Conservation (phyloP, 73 alveolate species). For the Paraurostyla sp. region DNA sequence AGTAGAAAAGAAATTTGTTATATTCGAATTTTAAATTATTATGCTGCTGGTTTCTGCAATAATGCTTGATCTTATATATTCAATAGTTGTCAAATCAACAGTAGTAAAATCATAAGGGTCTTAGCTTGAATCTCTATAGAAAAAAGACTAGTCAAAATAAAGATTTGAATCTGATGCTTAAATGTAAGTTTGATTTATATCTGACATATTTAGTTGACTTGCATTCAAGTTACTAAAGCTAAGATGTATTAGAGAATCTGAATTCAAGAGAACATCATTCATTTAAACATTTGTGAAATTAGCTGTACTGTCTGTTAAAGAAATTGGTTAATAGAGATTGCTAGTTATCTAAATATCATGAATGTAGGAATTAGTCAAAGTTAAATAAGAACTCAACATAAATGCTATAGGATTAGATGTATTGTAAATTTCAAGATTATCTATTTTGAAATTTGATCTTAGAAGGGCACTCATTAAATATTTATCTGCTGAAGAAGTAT, state of each 20-base stretch:
- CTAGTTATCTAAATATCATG: neutral
- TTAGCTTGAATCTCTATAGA: neutral
- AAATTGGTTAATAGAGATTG: conserved; percentile 1
- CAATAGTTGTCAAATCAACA: neutral
- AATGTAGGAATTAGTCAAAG: conserved; percentile 3
- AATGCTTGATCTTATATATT: conserved; percentile 40
- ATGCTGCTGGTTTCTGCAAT: neutral
- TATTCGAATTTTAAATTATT: neutral
- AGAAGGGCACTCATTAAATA: conserved; percentile 27
- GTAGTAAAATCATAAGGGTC: conserved; percentile 19
- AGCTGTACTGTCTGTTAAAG: conserved; percentile 25
- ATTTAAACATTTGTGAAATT: conserved; percentile 17
- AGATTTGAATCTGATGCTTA: conserved; percentile 24
- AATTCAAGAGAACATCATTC: neutral
- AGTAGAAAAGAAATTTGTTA: conserved; percentile 35
- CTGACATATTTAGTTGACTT: neutral
- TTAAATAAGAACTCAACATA: conserved; percentile 19
- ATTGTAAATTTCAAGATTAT: neutral
- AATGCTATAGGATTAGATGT: conserved; percentile 28
- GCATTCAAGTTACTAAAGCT: conserved; percentile 16
- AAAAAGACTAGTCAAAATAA: neutral
- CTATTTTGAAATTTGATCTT: conserved; percentile 4
- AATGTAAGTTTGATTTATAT: conserved; percentile 7
- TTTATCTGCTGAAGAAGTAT: conserved; percentile 31
- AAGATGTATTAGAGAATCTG: conserved; percentile 33